These are phyloP conservation scores for Salix caprea DNA, from an alignment of 345 rosid genomes.

Conservation along the genomic window DNA sequence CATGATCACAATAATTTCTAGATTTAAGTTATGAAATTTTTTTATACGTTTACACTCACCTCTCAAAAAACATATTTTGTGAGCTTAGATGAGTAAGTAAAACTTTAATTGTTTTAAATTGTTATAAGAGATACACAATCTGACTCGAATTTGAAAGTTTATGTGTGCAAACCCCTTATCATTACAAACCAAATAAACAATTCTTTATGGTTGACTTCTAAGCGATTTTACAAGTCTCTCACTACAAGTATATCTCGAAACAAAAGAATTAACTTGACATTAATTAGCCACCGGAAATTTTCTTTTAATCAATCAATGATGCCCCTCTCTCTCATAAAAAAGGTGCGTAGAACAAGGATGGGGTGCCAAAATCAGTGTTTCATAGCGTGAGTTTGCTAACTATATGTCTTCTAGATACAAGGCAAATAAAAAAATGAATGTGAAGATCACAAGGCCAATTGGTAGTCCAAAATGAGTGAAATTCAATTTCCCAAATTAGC, in stretches of 20 bases:
- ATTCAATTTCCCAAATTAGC: conserved; percentile 13
- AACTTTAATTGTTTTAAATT: fast-evolving
- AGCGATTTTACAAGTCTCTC: neutral
- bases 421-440: conserved; percentile 21
- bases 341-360: neutral
- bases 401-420: conserved; percentile 22
- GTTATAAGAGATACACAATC: too few species aligned
- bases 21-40: neutral
- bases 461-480: conserved; percentile 29
- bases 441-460: conserved; percentile 19
- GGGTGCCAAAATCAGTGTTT: neutral
- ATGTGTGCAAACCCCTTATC: too few species aligned
- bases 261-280: neutral
- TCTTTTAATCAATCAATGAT: neutral
- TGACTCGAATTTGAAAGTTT: too few species aligned
- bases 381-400: neutral
- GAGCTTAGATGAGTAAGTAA: fast-evolving
- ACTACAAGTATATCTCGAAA: neutral
- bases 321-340: too few species aligned
- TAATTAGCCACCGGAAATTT: neutral
- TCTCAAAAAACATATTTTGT: too few species aligned
- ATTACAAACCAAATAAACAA: neutral
- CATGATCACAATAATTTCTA: neutral
- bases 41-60: too few species aligned
- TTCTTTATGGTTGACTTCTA: neutral